Evolutionary conservation across 73 alveolate species (phyloP).

Genomic region (Urostyla sp.): DNA sequence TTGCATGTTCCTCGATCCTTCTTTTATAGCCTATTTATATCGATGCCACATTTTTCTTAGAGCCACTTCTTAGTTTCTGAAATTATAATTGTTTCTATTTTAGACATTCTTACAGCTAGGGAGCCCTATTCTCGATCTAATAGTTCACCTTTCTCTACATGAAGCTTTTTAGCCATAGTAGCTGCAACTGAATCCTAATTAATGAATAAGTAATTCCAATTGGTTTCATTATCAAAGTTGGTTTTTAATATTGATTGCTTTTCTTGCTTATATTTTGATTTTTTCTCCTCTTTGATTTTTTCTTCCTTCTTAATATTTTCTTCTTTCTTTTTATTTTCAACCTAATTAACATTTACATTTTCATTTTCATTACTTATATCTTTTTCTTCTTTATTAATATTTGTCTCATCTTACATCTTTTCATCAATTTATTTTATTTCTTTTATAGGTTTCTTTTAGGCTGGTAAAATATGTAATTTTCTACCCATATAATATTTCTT

Average conservation of each 20-base stretch:
- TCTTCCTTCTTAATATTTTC: conserved; percentile 56
- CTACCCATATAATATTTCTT: conserved; percentile 93
- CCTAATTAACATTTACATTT: background rate
- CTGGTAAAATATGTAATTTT: conserved; percentile 90
- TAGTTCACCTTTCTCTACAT: conserved; percentile 87
- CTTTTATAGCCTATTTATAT: conserved; percentile 80
- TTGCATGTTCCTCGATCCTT: conserved; percentile 85
- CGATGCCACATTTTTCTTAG: conserved; percentile 81
- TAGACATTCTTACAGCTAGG: conserved; percentile 92
- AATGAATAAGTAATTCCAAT: conserved; percentile 95
- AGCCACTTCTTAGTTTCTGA: conserved; percentile 97
- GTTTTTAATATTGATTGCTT: conserved; percentile 77
- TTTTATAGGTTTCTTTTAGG: conserved; percentile 80
- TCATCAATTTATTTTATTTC: background rate
- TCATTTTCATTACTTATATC: background rate
- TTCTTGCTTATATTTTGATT: conserved; percentile 84
- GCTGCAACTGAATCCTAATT: conserved; percentile 95
- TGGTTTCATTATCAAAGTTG: conserved; percentile 89
- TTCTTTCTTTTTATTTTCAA: conserved; percentile 69
- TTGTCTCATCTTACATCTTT: background rate
- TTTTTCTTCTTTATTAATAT: background rate
- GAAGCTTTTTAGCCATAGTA: conserved; percentile 84
- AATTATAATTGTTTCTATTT: conserved; percentile 93
- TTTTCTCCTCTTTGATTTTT: conserved; percentile 65
- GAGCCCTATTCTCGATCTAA: conserved; percentile 87